Evolutionary conservation across 2,329 filamentous ascomycete species (phyloP), one percentile per base, ranked within the genome.

Genomic region (Cladophialophora carrionii): DNA sequence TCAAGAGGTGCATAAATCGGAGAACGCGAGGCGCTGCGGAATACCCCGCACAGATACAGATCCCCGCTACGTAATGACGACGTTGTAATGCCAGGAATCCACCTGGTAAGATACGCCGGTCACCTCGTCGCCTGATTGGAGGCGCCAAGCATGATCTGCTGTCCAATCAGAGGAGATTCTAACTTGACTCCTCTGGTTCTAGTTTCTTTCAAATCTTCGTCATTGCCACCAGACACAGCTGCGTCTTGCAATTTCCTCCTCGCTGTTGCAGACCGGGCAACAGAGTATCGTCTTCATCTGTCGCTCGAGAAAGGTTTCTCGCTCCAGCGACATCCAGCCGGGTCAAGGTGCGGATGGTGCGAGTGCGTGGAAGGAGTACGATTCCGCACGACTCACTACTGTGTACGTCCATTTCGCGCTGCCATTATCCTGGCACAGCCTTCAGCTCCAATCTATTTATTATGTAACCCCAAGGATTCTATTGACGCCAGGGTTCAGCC

Each of bases 161-260:
- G 32, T 24, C 41, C 43, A 20, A 43, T 31, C 41, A 31, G 12
- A 57, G 20, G n/a, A 26, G 29, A 6, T 24, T 22, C 32, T 17
- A 37, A 26, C 22, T 7, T 26, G 29, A 29, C 24, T 57, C n/a
- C 24, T 48, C 41, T 48, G 20, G 48, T 26, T 10, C 48, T 51
- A 51, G 48, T 51, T 17, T 17, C 22, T 26, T 51, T 20, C 22
- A 20, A 3, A 26, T 12, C 5, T 17, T 29, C 26, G 6, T 29
- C 26, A 29, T 29, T 29, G 6, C 6, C 26, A 29, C 26, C 3
- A 8, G 41, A 14, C 41, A 43, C 3, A n/a, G n/a, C 41, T n/a
- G 8, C 41, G 41, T 43, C n/a, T 14, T 43, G 26, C n/a, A n/a
- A 12, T 43, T 55, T 26, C 53, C 53, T 20, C 41, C 55, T 57